Base-by-base conservation (phyloP, 805 yeast genomes). In the Yarrowia sp. region DNA sequence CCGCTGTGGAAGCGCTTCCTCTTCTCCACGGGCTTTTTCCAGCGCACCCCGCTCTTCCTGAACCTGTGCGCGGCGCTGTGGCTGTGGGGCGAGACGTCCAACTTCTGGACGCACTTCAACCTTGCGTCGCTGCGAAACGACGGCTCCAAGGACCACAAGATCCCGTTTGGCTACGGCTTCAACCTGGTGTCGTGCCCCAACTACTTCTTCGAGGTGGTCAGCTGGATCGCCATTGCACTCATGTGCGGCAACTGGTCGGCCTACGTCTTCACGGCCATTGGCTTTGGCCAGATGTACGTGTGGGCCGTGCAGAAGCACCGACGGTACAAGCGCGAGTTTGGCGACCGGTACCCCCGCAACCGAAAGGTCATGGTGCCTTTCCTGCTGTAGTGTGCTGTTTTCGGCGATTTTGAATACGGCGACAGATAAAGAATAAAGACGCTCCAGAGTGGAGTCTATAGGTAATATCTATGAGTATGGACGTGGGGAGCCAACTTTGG, bases 261-360 rank as follows among this genome's bases (percentile, higher is more conserved):
- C 31, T 80, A 85, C 71, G 69, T 89, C 21, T 94, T 94, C 76
- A 76, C 85, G 56, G 68, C 78, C 18, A 89, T 90, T 53, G 86
- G 94, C 53, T 77, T 88, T 13, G 80, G 73, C 39, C 97, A 94
- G 72, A 93, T 94, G 98, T 86, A 82, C 77, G 68, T 83, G 61
- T 93, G 98, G 97, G 97, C 98, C 21, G 80, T 83, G 63, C 86
- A 90, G 78, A 92, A 90, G 73, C 96, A 93, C 75, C 78, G 77
- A 68, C 78, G 84, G 62, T 87, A 86, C 72, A 76, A 78, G 70
- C 80, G 80, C 69, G 85, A 84, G 62, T 88, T 88, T 76, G 90
- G 91, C 24, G 84, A 84, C 68, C 82, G 84, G 66, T 94, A 93
- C 73, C 93, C 93, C 69, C 83, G 84, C 69, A 79, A 82, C 72